Evolutionary conservation across 768 basidiomycete genomes (phyloP).

Genomic region (Rhodotorula babjevae): DNA sequence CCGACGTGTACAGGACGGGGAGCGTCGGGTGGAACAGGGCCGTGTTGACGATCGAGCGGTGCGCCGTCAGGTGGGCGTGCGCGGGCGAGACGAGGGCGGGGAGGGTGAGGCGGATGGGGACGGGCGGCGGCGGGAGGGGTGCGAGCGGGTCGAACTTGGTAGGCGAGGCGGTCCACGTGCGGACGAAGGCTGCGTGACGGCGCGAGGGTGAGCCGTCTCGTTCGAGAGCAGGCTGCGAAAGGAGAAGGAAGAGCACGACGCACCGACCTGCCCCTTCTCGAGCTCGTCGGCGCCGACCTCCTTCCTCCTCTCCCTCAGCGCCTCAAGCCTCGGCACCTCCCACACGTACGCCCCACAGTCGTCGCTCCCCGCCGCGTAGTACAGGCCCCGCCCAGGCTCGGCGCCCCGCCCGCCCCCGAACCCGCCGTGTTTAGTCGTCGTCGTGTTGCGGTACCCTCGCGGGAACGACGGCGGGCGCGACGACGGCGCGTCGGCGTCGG

Average conservation of each 20-base stretch:
- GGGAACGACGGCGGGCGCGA: not conserved
- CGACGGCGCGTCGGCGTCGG: no score
- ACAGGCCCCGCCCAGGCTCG: slow-evolving; percentile 51
- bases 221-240: no score
- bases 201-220: no score
- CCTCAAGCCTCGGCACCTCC: slow-evolving; percentile 63
- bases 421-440: slow-evolving; percentile 60
- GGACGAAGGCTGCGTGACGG: no score
- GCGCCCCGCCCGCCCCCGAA: slow-evolving; percentile 56
- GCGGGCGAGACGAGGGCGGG: slow-evolving; percentile 15
- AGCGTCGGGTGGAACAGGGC: slow-evolving; percentile 67
- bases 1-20: slow-evolving; percentile 63
- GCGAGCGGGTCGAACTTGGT: no score
- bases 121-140: no score
- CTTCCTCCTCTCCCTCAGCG: slow-evolving; percentile 45
- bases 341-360: slow-evolving; percentile 76
- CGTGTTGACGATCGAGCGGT: slow-evolving; percentile 72
- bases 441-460: slow-evolving; percentile 20
- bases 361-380: slow-evolving; percentile 74
- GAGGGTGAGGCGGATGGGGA: not conserved
- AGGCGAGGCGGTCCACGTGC: no score
- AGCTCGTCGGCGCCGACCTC: not conserved
- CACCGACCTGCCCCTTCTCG: not conserved
- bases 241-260: not conserved
- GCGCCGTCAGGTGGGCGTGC: slow-evolving; percentile 51